A percentile compares a stretch with the other conserved stretches of the same genome.
phyloP scores from a whole-genome alignment of 2,329 filamentous ascomycete genomes.

The Scytalidium lignicola region DNA sequence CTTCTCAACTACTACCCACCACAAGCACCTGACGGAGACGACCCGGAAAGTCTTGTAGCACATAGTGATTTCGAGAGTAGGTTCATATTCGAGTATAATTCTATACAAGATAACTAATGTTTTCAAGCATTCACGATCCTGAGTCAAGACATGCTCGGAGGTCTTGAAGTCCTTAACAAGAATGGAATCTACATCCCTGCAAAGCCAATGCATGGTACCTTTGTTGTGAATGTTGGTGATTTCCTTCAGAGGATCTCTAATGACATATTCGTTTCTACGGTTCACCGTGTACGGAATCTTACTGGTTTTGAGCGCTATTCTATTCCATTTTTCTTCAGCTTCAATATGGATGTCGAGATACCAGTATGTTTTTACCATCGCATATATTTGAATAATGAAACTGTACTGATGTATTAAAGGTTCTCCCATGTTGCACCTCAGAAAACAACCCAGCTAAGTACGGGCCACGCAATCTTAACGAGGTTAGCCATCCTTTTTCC shows the following conservation, averaged over 20 bases:
- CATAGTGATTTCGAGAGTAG: conserved; percentile 37
- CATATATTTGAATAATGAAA: too few relatives aligned
- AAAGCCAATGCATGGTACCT: conserved; percentile 33
- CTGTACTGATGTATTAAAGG: too few relatives aligned
- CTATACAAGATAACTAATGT: conserved; percentile 31
- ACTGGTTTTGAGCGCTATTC: conserved; percentile 26
- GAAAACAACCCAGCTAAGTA: too few relatives aligned
- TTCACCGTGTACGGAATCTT: conserved; percentile 40
- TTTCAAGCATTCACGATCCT: conserved; percentile 37
- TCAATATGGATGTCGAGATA: conserved; percentile 25
- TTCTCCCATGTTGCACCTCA: too few relatives aligned
- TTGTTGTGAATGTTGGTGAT: conserved; percentile 49
- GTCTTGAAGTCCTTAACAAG: conserved; percentile 38
- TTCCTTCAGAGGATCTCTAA: conserved; percentile 48
- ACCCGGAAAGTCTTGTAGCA: conserved; percentile 30
- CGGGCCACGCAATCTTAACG: too few relatives aligned
- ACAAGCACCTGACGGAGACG: conserved; percentile 2
- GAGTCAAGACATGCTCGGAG: conserved; percentile 37
- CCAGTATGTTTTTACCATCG: neutral
- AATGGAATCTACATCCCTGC: conserved; percentile 29
- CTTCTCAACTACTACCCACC: conserved; percentile 4
- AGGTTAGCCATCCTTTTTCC: too few relatives aligned
- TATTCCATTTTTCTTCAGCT: conserved; percentile 42
- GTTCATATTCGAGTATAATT: too few relatives aligned
- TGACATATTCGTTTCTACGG: conserved; percentile 37